Conservation (phyloP, 768 basidiomycete species). For the Pulveroboletus sp. region DNA sequence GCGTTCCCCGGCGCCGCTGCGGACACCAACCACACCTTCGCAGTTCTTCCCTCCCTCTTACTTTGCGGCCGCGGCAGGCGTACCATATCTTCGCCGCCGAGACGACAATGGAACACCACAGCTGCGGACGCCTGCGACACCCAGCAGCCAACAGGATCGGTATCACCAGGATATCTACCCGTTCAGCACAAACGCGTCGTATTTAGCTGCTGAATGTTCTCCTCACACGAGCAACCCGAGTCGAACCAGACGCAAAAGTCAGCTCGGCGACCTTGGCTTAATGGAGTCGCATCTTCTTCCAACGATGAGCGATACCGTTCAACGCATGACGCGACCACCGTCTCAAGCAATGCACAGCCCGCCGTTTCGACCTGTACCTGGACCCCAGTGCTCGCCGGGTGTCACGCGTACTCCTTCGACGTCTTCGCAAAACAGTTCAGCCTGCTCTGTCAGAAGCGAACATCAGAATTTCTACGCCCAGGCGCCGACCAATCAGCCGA, state of each 20-base stretch:
- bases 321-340: conserved; percentile 64
- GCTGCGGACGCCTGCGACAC: not conserved
- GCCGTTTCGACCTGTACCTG: conserved; percentile 3
- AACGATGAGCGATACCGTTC: conserved; percentile 66
- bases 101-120: conserved; percentile 1
- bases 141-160: conserved; percentile 2
- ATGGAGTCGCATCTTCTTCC: conserved; percentile 65
- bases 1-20: conserved; percentile 39
- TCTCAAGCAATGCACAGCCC: conserved; percentile 24
- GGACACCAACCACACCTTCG: conserved; percentile 28
- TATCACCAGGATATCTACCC: conserved; percentile 1
- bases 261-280: conserved; percentile 51
- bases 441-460: conserved; percentile 10
- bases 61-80: conserved; percentile 51
- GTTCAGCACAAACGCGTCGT: conserved; percentile 17
- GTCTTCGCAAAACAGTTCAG: conserved; percentile 17
- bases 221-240: not conserved
- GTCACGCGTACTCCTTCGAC: conserved; percentile 18
- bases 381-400: not conserved
- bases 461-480: not conserved
- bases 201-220: conserved; percentile 2
- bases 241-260: conserved; percentile 33
- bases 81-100: conserved; percentile 17
- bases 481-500: not conserved
- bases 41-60: conserved; percentile 53